phyloP scores from a whole-genome alignment of 2,329 filamentous ascomycete species.

The Ceratocystis destructans region DNA sequence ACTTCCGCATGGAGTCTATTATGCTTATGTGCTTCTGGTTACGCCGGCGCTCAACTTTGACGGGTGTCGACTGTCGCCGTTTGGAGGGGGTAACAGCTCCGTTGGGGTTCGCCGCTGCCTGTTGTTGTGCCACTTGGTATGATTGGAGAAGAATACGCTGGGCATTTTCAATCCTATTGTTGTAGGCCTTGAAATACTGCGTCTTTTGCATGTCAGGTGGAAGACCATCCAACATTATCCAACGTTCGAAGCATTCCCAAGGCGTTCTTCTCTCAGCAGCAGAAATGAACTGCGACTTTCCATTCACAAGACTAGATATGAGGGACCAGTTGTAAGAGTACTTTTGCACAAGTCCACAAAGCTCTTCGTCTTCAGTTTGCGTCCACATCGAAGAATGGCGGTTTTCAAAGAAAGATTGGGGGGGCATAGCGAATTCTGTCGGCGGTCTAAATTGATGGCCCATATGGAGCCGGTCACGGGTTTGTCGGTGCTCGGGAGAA shows the following conservation, averaged over 20 bases:
- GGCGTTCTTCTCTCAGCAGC: conserved; percentile 81
- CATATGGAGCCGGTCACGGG: conserved; percentile 78
- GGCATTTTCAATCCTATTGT: conserved; percentile 45
- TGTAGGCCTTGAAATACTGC: conserved; percentile 74
- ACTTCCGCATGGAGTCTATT: conserved; percentile 87
- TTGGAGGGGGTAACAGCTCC: conserved; percentile 26
- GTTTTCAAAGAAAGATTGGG: conserved; percentile 78
- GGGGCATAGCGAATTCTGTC: conserved; percentile 81
- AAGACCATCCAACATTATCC: conserved; percentile 81
- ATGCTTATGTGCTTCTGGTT: conserved; percentile 77
- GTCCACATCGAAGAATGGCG: conserved; percentile 86
- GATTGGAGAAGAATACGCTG: conserved; percentile 42
- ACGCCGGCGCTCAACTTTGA: conserved; percentile 74
- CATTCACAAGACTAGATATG: conserved; percentile 66
- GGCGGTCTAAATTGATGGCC: conserved; percentile 88
- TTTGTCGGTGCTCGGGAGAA: conserved; percentile 73
- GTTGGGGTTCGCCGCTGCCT: conserved; percentile 21
- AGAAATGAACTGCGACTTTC: conserved; percentile 64
- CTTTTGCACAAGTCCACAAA: conserved; percentile 72
- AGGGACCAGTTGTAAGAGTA: conserved; percentile 97
- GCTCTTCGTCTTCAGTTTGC: conserved; percentile 74
- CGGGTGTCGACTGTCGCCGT: conserved; percentile 51
- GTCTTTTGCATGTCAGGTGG: conserved; percentile 91
- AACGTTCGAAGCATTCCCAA: conserved; percentile 98
- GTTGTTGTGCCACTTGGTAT: conserved; percentile 37